Evolutionary conservation across 148 eudicot genomes (phyloP).

Genomic region (Camellia japonica): DNA sequence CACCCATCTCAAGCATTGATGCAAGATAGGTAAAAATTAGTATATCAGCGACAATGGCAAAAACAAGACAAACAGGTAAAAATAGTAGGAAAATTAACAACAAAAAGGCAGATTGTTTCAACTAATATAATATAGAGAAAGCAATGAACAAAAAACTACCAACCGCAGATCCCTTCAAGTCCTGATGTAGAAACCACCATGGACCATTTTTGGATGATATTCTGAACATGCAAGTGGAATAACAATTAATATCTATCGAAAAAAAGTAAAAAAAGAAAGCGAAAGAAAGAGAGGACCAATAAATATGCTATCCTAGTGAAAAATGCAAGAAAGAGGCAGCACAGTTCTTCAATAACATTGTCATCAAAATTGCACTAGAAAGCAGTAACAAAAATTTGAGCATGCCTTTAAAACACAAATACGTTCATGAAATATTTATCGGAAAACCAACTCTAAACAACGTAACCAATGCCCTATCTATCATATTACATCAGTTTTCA

Average conservation of each 20-base stretch:
- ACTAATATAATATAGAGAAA: not conserved
- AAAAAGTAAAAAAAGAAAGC: too few relatives aligned
- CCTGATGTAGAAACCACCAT: conserved; percentile 86
- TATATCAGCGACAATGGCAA: too few relatives aligned
- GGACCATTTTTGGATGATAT: conserved; percentile 57
- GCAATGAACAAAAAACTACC: conserved; percentile 3
- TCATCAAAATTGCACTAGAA: not conserved
- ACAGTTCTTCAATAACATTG: not conserved
- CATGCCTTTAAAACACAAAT: not conserved
- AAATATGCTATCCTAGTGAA: not conserved
- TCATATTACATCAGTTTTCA: too few relatives aligned
- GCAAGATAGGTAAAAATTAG: not conserved
- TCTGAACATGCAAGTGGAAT: conserved; percentile 30
- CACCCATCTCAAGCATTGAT: conserved; percentile 8
- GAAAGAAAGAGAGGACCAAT: not conserved
- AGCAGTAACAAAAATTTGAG: not conserved
- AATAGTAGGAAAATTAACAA: too few relatives aligned
- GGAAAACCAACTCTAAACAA: too few relatives aligned
- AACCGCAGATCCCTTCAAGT: conserved; percentile 30
- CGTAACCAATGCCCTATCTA: too few relatives aligned
- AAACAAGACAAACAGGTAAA: too few relatives aligned
- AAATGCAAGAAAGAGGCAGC: not conserved
- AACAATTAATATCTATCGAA: not conserved
- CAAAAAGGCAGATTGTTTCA: not conserved
- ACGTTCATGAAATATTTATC: too few relatives aligned